Conservation (phyloP, 2,329 filamentous ascomycete genomes). For the Allantophomopsis cytisporea region DNA sequence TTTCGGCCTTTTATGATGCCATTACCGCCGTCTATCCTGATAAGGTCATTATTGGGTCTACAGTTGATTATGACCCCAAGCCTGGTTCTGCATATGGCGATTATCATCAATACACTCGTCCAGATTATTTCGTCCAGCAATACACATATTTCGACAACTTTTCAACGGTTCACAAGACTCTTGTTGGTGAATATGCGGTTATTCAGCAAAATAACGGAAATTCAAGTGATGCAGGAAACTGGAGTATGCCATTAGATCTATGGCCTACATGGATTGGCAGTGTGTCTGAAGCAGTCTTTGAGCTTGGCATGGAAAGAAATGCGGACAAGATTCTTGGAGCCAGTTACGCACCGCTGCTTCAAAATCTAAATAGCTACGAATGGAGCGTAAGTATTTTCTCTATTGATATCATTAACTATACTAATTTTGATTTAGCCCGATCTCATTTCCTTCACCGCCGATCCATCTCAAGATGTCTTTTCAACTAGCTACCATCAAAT, state of each 20-base stretch:
- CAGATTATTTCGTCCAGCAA: conserved; percentile 9
- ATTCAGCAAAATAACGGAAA: conserved; percentile 9
- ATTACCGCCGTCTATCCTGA: conserved; percentile 21
- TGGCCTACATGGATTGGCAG: conserved; percentile 13
- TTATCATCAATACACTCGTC: conserved; percentile 12
- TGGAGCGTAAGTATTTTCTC: conserved; percentile 12
- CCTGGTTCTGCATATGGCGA: conserved; percentile 4
- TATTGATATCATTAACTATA: not conserved
- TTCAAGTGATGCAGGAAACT: conserved; percentile 4
- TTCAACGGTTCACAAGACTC: conserved; percentile 6
- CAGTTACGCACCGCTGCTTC: conserved; percentile 14
- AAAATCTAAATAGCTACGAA: conserved; percentile 14
- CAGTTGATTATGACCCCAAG: conserved; percentile 6
- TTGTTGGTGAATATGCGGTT: conserved; percentile 15
- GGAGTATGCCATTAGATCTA: conserved; percentile 4
- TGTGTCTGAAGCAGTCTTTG: conserved; percentile 13
- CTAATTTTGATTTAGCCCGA: conserved; percentile 11
- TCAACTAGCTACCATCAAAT: conserved; percentile 36
- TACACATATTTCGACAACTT: conserved; percentile 11
- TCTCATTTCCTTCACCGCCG: conserved; percentile 16
- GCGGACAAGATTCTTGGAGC: conserved; percentile 10
- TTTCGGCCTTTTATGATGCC: conserved; percentile 31
- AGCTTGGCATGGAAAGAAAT: conserved; percentile 13
- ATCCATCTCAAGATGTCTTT: conserved; percentile 30
- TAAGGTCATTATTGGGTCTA: conserved; percentile 26